A percentile compares a stretch with the other conserved stretches of the same genome.
Conservation (phyloP, 2,329 filamentous ascomycete genomes). For the Nigrograna mackinnonii region DNA sequence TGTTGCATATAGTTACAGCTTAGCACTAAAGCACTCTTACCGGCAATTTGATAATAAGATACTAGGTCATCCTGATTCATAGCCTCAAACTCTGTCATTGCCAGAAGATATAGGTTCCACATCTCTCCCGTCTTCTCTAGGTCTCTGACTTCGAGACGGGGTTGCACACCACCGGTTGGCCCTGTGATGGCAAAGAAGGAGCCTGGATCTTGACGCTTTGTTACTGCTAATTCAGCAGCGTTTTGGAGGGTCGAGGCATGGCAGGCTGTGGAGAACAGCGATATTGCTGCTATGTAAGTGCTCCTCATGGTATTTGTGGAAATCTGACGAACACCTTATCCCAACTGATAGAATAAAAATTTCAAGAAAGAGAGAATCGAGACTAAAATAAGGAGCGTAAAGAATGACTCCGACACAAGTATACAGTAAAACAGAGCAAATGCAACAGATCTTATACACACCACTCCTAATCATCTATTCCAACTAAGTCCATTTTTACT, state of each 20-base stretch:
- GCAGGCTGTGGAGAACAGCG: slow-evolving; percentile 7
- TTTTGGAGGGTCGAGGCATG: slow-evolving; percentile 9
- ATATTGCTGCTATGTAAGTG: slow-evolving; percentile 5
- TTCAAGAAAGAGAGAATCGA: too few relatives aligned
- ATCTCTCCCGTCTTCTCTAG: slow-evolving; percentile 62
- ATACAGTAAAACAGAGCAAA: too few relatives aligned
- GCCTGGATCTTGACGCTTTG: slow-evolving; percentile 11
- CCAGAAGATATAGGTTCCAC: slow-evolving; percentile 76
- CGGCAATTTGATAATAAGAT: slow-evolving; percentile 77
- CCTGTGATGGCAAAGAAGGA: slow-evolving; percentile 25
- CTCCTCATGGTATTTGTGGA: too few relatives aligned
- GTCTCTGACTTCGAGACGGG: slow-evolving; percentile 67
- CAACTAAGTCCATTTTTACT: too few relatives aligned
- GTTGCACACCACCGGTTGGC: slow-evolving; percentile 25
- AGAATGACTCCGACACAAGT: too few relatives aligned
- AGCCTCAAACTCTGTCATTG: slow-evolving; percentile 70
- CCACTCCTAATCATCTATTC: too few relatives aligned
- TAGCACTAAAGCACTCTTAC: slow-evolving; percentile 43
- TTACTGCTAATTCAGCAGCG: background rate
- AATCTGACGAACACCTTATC: too few relatives aligned
- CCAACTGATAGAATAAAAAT: too few relatives aligned
- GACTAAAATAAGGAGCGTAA: too few relatives aligned
- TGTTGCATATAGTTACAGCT: background rate
- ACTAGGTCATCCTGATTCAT: slow-evolving; percentile 63
- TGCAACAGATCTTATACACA: too few relatives aligned